Conservation (phyloP, 2,329 filamentous ascomycete species). For the Fusarium sp. region DNA sequence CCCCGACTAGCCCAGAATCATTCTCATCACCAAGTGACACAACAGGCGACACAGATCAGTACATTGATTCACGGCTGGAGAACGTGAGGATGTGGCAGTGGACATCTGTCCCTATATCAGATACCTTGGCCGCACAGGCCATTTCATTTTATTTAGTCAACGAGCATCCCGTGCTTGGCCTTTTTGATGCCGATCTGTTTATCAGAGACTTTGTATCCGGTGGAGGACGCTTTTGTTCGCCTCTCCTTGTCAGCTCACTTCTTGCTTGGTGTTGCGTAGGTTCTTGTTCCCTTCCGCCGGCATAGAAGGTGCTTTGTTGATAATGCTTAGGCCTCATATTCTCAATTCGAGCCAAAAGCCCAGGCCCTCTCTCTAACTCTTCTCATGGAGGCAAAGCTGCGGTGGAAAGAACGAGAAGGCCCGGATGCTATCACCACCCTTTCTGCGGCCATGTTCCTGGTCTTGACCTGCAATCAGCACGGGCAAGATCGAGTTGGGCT, state of each 20-base stretch:
- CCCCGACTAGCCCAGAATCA: not conserved
- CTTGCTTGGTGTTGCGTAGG: constrained; percentile 28
- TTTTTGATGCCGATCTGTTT: constrained; percentile 19
- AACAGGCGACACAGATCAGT: not conserved
- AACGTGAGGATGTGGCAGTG: constrained; percentile 18
- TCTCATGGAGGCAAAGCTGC: constrained; percentile 1
- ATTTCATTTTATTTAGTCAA: constrained; percentile 19
- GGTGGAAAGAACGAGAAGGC: not conserved
- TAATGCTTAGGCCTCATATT: constrained; percentile 1
- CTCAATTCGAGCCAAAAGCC: constrained; percentile 15
- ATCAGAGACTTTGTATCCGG: not conserved
- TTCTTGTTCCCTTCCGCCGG: rapidly evolving
- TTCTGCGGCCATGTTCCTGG: constrained; percentile 10
- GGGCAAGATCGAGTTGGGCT: constrained; percentile 2
- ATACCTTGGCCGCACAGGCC: constrained; percentile 3
- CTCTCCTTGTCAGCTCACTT: constrained; percentile 12
- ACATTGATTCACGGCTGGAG: not conserved
- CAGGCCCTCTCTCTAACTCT: not conserved
- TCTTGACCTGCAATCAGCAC: constrained; percentile 15
- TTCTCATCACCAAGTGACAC: not conserved
- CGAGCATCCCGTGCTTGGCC: constrained; percentile 15
- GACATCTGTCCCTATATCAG: constrained; percentile 4
- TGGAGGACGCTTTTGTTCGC: constrained; percentile 10
- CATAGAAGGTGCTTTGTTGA: not conserved
- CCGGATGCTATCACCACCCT: not conserved